These are phyloP conservation scores for Cercospora brassicicola DNA, from an alignment of 2,329 filamentous ascomycete species.

Conservation along the genomic window DNA sequence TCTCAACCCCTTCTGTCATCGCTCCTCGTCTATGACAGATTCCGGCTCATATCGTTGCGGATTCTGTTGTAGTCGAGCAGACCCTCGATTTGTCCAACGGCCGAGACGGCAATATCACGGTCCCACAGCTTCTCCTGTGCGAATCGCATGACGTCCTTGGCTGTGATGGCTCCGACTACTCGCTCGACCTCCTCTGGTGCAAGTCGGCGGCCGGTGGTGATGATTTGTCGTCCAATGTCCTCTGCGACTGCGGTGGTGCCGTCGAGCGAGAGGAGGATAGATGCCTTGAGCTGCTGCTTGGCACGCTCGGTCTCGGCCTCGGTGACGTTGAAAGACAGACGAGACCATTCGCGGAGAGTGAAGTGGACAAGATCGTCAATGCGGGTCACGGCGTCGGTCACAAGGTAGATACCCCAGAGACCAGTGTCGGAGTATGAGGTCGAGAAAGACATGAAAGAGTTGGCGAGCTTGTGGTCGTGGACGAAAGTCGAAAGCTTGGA, in stretches of 20 bases:
- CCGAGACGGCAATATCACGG: constrained; percentile 90
- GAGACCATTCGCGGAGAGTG: constrained; percentile 95
- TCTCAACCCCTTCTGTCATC: background rate
- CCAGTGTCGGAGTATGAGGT: constrained; percentile 99
- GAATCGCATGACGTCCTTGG: constrained; percentile 97
- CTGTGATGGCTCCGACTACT: constrained; percentile 81
- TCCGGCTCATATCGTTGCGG: constrained; percentile 84
- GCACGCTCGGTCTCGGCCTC: constrained; percentile 94
- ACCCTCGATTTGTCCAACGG: constrained; percentile 90
- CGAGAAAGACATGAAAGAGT: constrained; percentile 99
- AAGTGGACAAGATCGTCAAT: constrained; percentile 98
- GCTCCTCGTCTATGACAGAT: constrained; percentile 48
- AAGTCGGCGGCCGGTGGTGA: constrained; percentile 93
- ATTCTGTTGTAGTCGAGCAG: constrained; percentile 73
- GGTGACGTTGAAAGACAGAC: constrained; percentile 83
- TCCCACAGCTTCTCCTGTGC: constrained; percentile 96
- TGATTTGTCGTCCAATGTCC: constrained; percentile 97
- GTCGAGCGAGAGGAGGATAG: constrained; percentile 93
- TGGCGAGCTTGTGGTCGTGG: constrained; percentile 91
- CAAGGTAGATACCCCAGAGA: constrained; percentile 99
- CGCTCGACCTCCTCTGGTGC: constrained; percentile 92
- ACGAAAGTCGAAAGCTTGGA: constrained; percentile 97
- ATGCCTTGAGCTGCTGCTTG: constrained; percentile 98
- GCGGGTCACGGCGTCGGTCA: constrained; percentile 81
- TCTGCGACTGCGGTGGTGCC: constrained; percentile 96